A percentile compares a stretch with the other conserved stretches of the same genome.
Evolutionary conservation across 345 rosid genomes (phyloP).

Genomic region (Hibiscus syriacus): DNA sequence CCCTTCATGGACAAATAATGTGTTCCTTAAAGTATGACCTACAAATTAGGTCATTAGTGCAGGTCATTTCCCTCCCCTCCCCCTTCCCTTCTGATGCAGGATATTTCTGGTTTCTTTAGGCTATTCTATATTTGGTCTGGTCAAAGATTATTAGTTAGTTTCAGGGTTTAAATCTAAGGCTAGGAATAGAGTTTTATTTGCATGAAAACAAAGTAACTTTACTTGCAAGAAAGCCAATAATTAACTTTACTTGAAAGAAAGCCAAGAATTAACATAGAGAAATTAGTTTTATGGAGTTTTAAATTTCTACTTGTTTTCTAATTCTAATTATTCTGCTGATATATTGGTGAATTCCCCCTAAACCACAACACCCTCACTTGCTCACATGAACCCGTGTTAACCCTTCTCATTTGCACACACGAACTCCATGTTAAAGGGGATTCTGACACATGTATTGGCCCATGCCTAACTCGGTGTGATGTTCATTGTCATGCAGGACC

Average conservation of each 20-base stretch:
- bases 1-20: too few relatives aligned
- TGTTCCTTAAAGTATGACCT: too few relatives aligned
- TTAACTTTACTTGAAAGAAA: too few relatives aligned
- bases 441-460: neutral
- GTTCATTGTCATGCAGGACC: constrained; percentile 44
- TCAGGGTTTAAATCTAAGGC: neutral
- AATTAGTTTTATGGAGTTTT: neutral
- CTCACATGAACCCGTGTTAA: neutral
- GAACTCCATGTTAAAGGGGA: neutral
- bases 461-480: neutral
- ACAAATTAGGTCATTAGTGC: too few relatives aligned
- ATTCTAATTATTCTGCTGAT: neutral
- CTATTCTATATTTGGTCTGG: neutral
- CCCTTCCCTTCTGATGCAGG: neutral
- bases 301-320: neutral
- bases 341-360: too few relatives aligned
- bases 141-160: neutral
- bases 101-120: neutral
- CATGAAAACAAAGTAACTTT: too few relatives aligned
- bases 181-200: too few relatives aligned
- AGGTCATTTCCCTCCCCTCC: constrained; percentile 47
- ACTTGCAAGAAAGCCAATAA: too few relatives aligned
- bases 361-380: neutral
- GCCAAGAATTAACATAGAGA: neutral
- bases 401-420: neutral